phyloP scores from a whole-genome alignment of 2,329 filamentous ascomycete species.

The Hypomyces perniciosus region DNA sequence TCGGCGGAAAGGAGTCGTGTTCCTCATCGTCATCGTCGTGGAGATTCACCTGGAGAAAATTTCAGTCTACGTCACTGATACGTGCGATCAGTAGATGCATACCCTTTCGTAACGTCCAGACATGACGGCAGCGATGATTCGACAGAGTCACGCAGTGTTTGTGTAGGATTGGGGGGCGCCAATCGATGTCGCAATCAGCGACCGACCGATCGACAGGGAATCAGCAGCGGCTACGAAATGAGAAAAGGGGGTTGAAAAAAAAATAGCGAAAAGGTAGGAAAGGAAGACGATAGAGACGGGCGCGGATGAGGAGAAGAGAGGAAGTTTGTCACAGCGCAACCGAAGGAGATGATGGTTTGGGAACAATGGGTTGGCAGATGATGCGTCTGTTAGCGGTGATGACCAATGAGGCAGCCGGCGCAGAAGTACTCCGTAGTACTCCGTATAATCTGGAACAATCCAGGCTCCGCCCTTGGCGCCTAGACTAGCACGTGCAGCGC shows the following conservation, averaged over 20 bases:
- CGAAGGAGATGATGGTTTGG: neutral
- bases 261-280: neutral
- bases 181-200: slow-evolving; percentile 9
- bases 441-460: slow-evolving; percentile 5
- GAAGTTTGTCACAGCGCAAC: neutral
- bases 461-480: slow-evolving; percentile 1
- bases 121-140: slow-evolving; percentile 33
- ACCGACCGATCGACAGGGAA: neutral
- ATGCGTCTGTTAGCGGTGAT: slow-evolving; percentile 8
- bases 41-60: slow-evolving; percentile 45
- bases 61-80: neutral
- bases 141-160: slow-evolving; percentile 2
- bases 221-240: neutral
- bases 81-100: slow-evolving; percentile 20
- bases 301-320: neutral
- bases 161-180: neutral
- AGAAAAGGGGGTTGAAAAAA: slow-evolving; percentile 1
- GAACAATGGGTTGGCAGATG: slow-evolving; percentile 1
- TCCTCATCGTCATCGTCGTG: slow-evolving; percentile 48
- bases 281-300: neutral
- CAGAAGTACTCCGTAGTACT: neutral
- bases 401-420: slow-evolving; percentile 11
- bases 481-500: neutral
- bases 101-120: slow-evolving; percentile 54
- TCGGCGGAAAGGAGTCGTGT: slow-evolving; percentile 5